Conservation (phyloP, 106 monocot species). For the Xerophyta viscosa region DNA sequence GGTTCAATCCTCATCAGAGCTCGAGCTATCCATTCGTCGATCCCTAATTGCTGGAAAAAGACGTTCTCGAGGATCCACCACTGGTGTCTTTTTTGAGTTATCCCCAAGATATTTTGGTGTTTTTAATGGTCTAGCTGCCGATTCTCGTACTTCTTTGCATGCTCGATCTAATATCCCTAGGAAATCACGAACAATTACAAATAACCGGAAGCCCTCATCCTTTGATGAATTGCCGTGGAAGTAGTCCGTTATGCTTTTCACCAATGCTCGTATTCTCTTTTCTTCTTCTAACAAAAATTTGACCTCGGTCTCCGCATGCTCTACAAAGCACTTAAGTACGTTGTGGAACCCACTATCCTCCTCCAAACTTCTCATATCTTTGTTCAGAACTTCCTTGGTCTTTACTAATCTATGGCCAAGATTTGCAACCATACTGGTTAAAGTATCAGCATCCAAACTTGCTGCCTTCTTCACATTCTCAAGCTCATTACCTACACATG, state of each 20-base stretch:
- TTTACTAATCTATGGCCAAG: constrained; percentile 28
- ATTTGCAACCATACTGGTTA: constrained; percentile 16
- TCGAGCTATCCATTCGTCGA: constrained; percentile 23
- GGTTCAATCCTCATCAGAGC: constrained; percentile 30
- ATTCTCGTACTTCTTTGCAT: constrained; percentile 42
- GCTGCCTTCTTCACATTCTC: constrained; percentile 59
- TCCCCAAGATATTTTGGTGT: constrained; percentile 13
- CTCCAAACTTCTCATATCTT: constrained; percentile 31
- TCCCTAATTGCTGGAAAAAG: constrained; percentile 49
- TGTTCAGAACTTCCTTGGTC: constrained; percentile 29
- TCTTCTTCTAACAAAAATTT: constrained; percentile 30
- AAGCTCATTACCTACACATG: constrained; percentile 35
- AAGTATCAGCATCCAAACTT: constrained; percentile 31
- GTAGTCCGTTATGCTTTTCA: constrained; percentile 46
- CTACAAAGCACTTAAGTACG: constrained; percentile 35
- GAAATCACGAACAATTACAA: constrained; percentile 49
- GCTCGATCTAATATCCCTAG: constrained; percentile 39
- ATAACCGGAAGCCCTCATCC: constrained; percentile 48
- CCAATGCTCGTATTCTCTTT: constrained; percentile 38
- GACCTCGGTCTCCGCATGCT: constrained; percentile 34
- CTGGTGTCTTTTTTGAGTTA: not conserved
- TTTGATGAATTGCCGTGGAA: constrained; percentile 59
- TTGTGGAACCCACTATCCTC: constrained; percentile 42
- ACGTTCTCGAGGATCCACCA: constrained; percentile 7
- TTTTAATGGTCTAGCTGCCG: constrained; percentile 2